A percentile compares a stretch with the other conserved stretches of the same genome.
Conservation (phyloP, 495 filamentous ascomycete genomes). For the Neurospora tetraspora region DNA sequence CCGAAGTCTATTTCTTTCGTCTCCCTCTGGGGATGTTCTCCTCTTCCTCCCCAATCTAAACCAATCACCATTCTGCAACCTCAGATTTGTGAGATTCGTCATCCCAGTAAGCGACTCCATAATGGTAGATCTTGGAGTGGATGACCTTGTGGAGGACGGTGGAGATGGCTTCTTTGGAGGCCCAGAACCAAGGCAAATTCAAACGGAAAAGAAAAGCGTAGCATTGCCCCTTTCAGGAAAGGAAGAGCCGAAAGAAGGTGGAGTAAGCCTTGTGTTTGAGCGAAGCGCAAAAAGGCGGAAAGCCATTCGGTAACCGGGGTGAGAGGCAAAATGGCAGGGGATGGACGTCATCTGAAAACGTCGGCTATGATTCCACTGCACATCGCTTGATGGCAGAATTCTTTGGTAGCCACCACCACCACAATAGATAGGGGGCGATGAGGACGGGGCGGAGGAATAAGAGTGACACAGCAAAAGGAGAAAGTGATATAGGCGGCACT, state of each 20-base stretch:
- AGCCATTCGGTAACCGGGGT: neutral
- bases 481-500: neutral
- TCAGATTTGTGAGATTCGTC: neutral
- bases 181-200: neutral
- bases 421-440: neutral
- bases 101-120: neutral
- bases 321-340: neutral
- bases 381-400: neutral
- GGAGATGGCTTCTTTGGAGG: neutral
- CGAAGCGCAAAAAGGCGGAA: neutral
- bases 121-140: neutral
- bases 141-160: neutral
- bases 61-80: neutral
- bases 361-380: neutral
- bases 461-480: neutral
- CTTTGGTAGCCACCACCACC: neutral
- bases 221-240: neutral
- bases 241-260: neutral
- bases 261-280: neutral
- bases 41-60: neutral
- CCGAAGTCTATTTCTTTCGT: neutral
- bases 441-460: neutral
- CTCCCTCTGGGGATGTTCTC: neutral
- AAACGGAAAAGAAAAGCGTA: neutral
- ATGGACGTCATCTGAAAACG: neutral